A percentile compares a stretch with the other conserved stretches of the same genome.
Evolutionary conservation across 83 land plant species (phyloP).

Genomic region (Picea engelmannii): DNA sequence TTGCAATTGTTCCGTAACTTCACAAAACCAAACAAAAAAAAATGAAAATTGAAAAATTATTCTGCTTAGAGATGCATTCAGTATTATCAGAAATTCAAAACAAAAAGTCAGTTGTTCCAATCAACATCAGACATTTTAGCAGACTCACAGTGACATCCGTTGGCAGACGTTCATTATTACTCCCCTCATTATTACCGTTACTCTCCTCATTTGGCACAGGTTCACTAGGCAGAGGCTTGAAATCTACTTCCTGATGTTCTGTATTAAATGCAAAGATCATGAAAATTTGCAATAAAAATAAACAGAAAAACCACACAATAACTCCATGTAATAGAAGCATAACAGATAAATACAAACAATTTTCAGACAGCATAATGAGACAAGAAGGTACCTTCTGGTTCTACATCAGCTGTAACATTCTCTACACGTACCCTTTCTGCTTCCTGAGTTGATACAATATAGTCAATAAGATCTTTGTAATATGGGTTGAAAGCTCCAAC

Average conservation of each 20-base stretch:
- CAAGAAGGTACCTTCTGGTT: conserved; percentile 8
- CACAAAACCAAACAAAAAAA: background rate
- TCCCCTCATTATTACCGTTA: background rate
- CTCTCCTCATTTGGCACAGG: conserved; percentile 34
- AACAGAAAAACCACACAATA: background rate
- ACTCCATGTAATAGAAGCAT: background rate
- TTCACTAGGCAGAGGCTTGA: conserved; percentile 49
- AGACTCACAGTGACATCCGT: conserved; percentile 16
- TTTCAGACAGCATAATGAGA: conserved; percentile 12
- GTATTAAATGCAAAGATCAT: background rate
- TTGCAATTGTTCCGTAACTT: background rate
- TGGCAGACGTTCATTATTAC: conserved; percentile 11
- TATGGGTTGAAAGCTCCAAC: too few relatives aligned
- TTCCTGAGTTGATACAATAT: conserved; percentile 11
- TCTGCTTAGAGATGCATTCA: too few relatives aligned
- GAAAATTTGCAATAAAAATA: background rate
- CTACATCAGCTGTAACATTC: background rate
- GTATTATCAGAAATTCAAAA: too few relatives aligned
- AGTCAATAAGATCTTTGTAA: too few relatives aligned
- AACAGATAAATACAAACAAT: background rate
- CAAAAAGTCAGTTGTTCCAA: too few relatives aligned
- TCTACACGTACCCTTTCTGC: background rate
- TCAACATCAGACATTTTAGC: conserved; percentile 26
- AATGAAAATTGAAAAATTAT: background rate
- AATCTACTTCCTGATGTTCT: conserved; percentile 39